Evolutionary conservation across 306 rosid species (phyloP).

Genomic region (Trifolium pratense): DNA sequence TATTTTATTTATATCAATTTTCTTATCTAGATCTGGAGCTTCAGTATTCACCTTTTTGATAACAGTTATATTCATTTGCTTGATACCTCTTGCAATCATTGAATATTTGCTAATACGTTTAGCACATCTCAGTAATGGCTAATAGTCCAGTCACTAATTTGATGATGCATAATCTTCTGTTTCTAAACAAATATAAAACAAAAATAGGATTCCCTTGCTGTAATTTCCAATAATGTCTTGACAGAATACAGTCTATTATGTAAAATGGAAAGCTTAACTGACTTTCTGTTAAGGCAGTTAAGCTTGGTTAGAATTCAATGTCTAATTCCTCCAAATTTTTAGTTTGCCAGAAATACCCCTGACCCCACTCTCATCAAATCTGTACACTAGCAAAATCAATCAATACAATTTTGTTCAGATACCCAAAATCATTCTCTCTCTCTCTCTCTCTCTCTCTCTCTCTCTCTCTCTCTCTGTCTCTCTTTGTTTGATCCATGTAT

Average conservation of each 20-base stretch:
- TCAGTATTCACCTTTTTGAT: conserved; percentile 11
- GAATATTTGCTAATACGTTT: conserved; percentile 27
- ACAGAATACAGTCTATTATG: not conserved
- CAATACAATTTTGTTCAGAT: conserved; percentile 4
- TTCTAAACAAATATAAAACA: conserved; percentile 19
- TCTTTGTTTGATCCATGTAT: conserved; percentile 2
- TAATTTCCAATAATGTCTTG: conserved; percentile 6
- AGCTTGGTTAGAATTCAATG: conserved; percentile 21
- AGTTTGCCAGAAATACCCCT: too few relatives aligned
- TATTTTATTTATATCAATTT: conserved; percentile 7
- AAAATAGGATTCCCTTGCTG: conserved; percentile 15
- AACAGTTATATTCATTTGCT: conserved; percentile 34
- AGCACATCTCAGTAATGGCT: conserved; percentile 24
- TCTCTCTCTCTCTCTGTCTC: not conserved
- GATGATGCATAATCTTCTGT: conserved; percentile 17
- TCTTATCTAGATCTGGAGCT: conserved; percentile 30
- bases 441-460: conserved; percentile 1
- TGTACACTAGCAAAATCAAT: conserved; percentile 4
- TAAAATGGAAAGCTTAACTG: conserved; percentile 10
- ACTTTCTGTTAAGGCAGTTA: conserved; percentile 24
- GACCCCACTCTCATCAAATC: too few relatives aligned
- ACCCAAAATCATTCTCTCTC: not conserved
- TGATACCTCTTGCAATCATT: conserved; percentile 1
- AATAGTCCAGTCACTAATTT: conserved; percentile 37
- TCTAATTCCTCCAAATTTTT: not conserved